A percentile compares a stretch with the other conserved stretches of the same genome.
These are phyloP conservation scores for Solanum hybrid DNA, from an alignment of 305 asterid genomes.

Conservation along the genomic window DNA sequence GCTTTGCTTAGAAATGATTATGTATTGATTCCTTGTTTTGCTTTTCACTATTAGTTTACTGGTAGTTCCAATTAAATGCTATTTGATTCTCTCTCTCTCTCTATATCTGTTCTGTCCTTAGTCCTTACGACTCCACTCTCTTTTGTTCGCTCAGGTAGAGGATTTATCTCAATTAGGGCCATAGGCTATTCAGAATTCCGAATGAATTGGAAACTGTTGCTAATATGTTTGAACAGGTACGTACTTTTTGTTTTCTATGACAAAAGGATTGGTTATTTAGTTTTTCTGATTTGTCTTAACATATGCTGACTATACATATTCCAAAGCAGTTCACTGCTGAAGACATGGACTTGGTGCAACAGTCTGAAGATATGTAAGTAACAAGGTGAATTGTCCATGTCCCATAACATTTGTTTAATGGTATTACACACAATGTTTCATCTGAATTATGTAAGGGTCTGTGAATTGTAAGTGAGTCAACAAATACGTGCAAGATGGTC, in stretches of 20 bases:
- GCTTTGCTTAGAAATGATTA: background rate
- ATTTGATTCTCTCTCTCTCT: background rate
- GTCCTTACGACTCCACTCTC: background rate
- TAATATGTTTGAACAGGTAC: conserved; percentile 24
- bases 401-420: background rate
- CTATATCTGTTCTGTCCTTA: background rate
- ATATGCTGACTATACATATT: background rate
- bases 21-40: background rate
- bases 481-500: background rate
- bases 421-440: background rate
- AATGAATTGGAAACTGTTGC: conserved; percentile 27
- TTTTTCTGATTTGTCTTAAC: background rate
- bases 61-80: background rate
- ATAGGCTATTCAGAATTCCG: conserved; percentile 28
- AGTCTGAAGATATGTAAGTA: conserved; percentile 34
- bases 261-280: background rate
- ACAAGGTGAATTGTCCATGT: conserved; percentile 15
- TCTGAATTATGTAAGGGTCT: background rate
- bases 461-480: background rate
- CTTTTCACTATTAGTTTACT: background rate
- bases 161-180: conserved; percentile 33
- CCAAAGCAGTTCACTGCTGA: conserved; percentile 33
- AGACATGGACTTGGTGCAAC: conserved; percentile 30
- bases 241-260: conserved; percentile 8
- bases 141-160: conserved; percentile 17